Base-by-base conservation (phyloP, 176 grass and related monocot genomes). In the Musa beccarii region DNA sequence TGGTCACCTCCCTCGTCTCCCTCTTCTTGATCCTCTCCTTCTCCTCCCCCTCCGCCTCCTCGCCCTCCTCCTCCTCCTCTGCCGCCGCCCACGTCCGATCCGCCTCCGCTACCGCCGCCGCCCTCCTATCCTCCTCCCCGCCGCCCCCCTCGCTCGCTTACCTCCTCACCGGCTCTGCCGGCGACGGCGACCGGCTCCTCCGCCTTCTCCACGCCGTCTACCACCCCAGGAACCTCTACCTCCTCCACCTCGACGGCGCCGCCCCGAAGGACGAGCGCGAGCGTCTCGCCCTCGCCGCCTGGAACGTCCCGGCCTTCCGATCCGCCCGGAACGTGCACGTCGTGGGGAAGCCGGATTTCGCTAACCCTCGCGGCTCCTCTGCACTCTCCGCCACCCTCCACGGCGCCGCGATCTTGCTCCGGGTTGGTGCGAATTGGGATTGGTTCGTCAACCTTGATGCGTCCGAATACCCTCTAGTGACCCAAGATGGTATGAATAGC, bases 381-480 rank as follows among this genome's bases (percentile, higher is more conserved):
- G 68, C 90, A 51, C 84, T 98, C 59, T 85, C 94, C 51, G 80
- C 86, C 17, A 78, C 80, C 13, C 72, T 93, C 76, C 94, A 93
- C 77, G 94, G 90, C 20, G 88, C 94, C n/a, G 73, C 94, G 25
- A 76, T 98, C 74, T 69, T 98, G 63, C 81, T 98, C 53, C 84
- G 79, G 49, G 2, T 98, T 57, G 82, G 66, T 74, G 72, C 57
- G 75, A 69, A 54, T 19, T 98, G 94, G 94, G 88, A 91, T 69
- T 98, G 94, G 94, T 91, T 98, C 75, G 80, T 93, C 75, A 89
- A 84, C 28, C 90, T 98, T n/a, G 78, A 98, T 75, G 85, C 86
- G 17, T 86, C 68, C 2, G 94, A 93, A 81, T 98, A 98, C 85
- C 94, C 94, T 49, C 80, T 93, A 10, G 75, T 93, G 52, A 81